Conservation (phyloP, 306 rosid genomes). For the Lotus japonicus region DNA sequence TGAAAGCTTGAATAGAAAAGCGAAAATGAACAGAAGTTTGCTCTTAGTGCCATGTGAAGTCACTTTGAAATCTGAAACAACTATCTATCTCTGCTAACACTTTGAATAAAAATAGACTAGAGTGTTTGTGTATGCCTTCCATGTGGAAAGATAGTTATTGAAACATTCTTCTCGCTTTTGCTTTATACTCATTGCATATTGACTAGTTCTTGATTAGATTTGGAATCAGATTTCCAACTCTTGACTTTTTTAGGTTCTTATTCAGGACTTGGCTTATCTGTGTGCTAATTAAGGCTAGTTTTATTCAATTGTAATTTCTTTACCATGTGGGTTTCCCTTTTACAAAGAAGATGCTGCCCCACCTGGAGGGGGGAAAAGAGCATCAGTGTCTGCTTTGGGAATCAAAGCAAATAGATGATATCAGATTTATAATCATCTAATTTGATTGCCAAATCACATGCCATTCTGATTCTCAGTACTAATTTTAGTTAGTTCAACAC, state of each 20-base stretch:
- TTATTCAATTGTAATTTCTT: not conserved
- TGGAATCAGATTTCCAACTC: conserved; percentile 16
- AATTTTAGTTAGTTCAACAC: not conserved
- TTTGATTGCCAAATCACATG: conserved; percentile 1
- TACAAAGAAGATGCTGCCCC: not conserved
- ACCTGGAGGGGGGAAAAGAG: conserved; percentile 10
- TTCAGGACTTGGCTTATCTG: not conserved
- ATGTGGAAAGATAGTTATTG: not conserved
- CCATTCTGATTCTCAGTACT: not conserved
- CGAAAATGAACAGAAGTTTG: not conserved
- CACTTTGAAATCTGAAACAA: not conserved
- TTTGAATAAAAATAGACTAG: conserved; percentile 28
- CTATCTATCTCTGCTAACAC: not conserved
- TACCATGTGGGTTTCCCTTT: not conserved
- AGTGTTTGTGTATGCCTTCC: conserved; percentile 8
- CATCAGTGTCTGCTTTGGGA: conserved; percentile 10
- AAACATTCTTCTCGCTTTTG: not conserved
- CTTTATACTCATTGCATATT: conserved; percentile 3
- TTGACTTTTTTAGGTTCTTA: conserved; percentile 4
- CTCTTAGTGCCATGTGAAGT: conserved; percentile 27
- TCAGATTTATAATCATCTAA: conserved; percentile 8
- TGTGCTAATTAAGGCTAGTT: not conserved
- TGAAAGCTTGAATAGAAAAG: not conserved
- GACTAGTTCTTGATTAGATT: not conserved
- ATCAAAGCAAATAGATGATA: conserved; percentile 7